Percentiles rank a stretch among this genome's conserved stretches.
Evolutionary conservation across 441 rosid species (phyloP).

Genomic region (Adansonia madagascariensis): DNA sequence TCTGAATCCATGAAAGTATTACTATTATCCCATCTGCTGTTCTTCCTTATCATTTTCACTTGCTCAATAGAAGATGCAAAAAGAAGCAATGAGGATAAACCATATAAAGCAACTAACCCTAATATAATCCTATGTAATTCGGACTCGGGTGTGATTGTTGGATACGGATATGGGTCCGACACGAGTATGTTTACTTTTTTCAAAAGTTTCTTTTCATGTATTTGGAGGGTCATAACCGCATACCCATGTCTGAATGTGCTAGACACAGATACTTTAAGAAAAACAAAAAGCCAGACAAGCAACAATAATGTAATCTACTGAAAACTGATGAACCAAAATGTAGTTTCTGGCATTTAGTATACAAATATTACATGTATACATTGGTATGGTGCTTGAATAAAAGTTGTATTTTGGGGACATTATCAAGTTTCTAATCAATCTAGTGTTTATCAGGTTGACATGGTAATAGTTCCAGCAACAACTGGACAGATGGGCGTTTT

Average conservation of each 20-base stretch:
- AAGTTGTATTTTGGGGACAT: background rate
- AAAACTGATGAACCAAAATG: background rate
- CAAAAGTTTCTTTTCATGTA: too few species aligned
- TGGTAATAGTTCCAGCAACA: constrained; percentile 93
- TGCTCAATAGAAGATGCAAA: background rate
- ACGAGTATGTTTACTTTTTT: too few species aligned
- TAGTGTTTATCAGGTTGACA: constrained; percentile 64
- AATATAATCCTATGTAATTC: background rate
- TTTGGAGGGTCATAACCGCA: too few species aligned
- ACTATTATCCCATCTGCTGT: background rate
- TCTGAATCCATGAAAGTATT: background rate
- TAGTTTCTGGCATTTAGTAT: background rate
- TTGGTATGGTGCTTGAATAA: background rate
- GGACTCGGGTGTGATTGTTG: too few species aligned
- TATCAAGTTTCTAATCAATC: background rate
- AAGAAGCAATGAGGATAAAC: background rate
- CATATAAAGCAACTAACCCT: background rate
- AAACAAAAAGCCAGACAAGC: too few species aligned
- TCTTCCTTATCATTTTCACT: background rate
- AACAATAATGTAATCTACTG: background rate
- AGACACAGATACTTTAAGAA: too few species aligned
- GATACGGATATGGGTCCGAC: too few species aligned
- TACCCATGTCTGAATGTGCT: too few species aligned
- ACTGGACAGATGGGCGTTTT: constrained; percentile 93
- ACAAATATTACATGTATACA: background rate